phyloP scores from a whole-genome alignment of 2,329 filamentous ascomycete genomes.

The Chaetothyriales sp. region DNA sequence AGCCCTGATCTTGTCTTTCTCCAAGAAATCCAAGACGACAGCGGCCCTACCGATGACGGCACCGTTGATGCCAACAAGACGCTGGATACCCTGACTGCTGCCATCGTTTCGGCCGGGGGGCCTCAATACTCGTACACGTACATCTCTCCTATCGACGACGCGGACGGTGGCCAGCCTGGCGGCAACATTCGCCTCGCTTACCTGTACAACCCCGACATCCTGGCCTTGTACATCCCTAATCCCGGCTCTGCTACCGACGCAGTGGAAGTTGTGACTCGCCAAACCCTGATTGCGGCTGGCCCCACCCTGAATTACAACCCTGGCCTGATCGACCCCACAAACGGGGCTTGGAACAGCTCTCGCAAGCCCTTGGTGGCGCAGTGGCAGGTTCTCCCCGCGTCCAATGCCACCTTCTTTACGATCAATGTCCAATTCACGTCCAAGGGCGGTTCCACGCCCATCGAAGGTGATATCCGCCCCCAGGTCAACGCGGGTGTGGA shows the following conservation, averaged over 20 bases:
- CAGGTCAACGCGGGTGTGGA: conserved; percentile 51
- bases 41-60: conserved; percentile 45
- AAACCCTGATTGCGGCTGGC: conserved; percentile 21
- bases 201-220: conserved; percentile 46
- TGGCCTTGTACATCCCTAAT: conserved; percentile 46
- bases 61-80: conserved; percentile 43
- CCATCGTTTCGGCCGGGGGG: conserved; percentile 35
- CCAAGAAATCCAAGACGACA: conserved; percentile 57
- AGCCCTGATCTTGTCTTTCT: conserved; percentile 52
- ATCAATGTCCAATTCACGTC: conserved; percentile 55
- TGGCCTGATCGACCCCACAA: conserved; percentile 49
- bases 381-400: conserved; percentile 42
- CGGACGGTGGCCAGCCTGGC: conserved; percentile 52
- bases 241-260: conserved; percentile 40
- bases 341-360: conserved; percentile 43
- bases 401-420: conserved; percentile 48
- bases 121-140: conserved; percentile 44
- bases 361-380: conserved; percentile 54
- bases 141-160: conserved; percentile 43
- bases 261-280: conserved; percentile 37
- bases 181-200: conserved; percentile 60
- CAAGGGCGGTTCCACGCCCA: conserved; percentile 49
- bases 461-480: conserved; percentile 51
- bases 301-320: conserved; percentile 53
- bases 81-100: conserved; percentile 36